Conservation (phyloP, 805 yeast genomes). For the Tetrapisispora namnaoensis region DNA sequence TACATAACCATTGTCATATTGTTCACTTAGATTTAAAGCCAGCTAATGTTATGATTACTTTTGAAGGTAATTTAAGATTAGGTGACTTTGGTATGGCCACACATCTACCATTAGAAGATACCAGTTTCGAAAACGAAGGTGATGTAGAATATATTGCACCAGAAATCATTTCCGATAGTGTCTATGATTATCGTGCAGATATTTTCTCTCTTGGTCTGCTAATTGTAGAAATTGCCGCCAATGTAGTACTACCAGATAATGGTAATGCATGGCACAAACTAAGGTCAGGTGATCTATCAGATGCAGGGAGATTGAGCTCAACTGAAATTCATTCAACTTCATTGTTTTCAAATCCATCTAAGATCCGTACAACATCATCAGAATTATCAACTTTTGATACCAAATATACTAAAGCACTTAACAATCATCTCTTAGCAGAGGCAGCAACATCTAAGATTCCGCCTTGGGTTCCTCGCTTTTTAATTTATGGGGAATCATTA, state of each 20-base stretch:
- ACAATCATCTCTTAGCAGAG: background rate
- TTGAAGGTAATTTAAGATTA: conserved; percentile 87
- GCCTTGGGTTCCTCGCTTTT: conserved; percentile 78
- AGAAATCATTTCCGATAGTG: conserved; percentile 73
- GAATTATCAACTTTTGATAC: conserved; percentile 12
- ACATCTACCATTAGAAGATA: conserved; percentile 54
- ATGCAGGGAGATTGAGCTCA: conserved; percentile 80
- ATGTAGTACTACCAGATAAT: conserved; percentile 87
- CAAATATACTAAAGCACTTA: conserved; percentile 9
- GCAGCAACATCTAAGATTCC: conserved; percentile 36
- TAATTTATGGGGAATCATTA: conserved; percentile 61
- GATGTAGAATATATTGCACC: conserved; percentile 98
- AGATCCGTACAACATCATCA: conserved; percentile 23
- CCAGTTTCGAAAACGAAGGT: conserved; percentile 81
- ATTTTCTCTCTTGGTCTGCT: conserved; percentile 89
- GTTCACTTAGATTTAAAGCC: conserved; percentile 91
- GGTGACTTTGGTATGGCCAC: conserved; percentile 97
- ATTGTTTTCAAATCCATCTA: conserved; percentile 21
- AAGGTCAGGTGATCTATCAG: conserved; percentile 89
- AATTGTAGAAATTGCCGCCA: conserved; percentile 92
- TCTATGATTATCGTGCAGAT: conserved; percentile 87
- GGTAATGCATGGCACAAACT: conserved; percentile 95
- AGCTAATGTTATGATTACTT: conserved; percentile 86
- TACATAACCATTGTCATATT: conserved; percentile 64
- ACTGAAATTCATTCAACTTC: conserved; percentile 44